Evolutionary conservation across 345 rosid species (phyloP), one percentile per base, ranked within the genome.

Genomic region (Aurinia saxatilis): DNA sequence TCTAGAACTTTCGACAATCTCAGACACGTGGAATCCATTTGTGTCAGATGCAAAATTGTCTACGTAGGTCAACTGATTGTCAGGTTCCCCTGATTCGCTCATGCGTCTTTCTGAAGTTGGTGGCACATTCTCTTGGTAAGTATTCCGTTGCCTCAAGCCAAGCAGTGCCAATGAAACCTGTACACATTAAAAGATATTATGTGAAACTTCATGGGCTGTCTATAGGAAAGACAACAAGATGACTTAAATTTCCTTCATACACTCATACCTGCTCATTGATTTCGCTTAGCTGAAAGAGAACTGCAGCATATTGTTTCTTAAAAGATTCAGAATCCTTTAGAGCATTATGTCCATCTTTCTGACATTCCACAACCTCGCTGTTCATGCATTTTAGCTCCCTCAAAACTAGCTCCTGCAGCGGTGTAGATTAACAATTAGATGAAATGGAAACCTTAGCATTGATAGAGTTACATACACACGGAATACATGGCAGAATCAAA

Each of bases 291-390:
- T 69, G 85, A 19, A 81, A 71, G 63, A 87, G 75, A 60, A 87
- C 80, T 33, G 95, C 89, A 58, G 91, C 95, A 73, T 87, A 85
- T 56, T 84, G 84, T 78, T 84, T 87, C 80, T 80, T 83, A 66
- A 84, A 84, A 63, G 75, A 65, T 71, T 84, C 89, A 38, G 87
- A 82, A 59, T 79, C 87, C 78, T 81, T 83, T 10, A 80, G 60
- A 46, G 80, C 64, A 57, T 69, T 77, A 63, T 78, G 73, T 36
- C 79, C 82, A 46, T 70, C 81, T 44, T 80, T 83, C 72, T 83
- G 85, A 66, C 74, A 80, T 75, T 81, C 89, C 66, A 78, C 51
- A 60, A 81, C 75, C 67, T 80, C 89, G 40, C 80, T 80, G 66
- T 87, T 81, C 89, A 87, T 78, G 68, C 68, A 76, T 68, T 76